Base-by-base conservation (phyloP, 2,329 filamentous ascomycete genomes). In the Colletotrichum sp. region DNA sequence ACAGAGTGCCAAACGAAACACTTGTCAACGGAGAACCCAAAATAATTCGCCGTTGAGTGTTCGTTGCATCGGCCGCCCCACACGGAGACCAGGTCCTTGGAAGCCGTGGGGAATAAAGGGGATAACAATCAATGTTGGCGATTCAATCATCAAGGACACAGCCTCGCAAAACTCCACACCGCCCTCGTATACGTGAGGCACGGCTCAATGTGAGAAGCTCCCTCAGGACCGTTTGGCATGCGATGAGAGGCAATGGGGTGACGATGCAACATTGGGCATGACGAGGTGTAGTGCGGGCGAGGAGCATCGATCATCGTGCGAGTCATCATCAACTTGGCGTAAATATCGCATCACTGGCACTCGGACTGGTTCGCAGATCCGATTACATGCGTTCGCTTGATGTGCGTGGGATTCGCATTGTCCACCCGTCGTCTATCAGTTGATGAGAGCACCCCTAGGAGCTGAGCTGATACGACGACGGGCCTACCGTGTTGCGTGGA, bases 1-100 rank as follows among this genome's bases (percentile, higher is more conserved):
- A 63, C 26, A 63, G 18, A 68, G 39, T 49, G 57, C 69, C 73
- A 76, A 76, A 76, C 64, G 73, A 73, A 68, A 73, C 73, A 76
- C 70, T 76, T 73, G 73, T 76, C 69, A 76, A 68, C 28, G 24
- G 30, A 28, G 67, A 76, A 73, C 57, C 44, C 73, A 63, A 72
- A 76, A 34, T 57, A 21, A 59, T 57, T 63, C 15, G 26, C 39
- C 55, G 39, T 39, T 24, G 32, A 60, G 30, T 49, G 44, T 26
- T 57, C 44, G 36, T 39, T n/a, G 24, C 18, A 18, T 55, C 36
- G 55, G 68, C 28, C 30, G 28, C 59, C 39, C 55, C 62, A 52
- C 63, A 52, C 49, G 8, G 26, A 28, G 30, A 26, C 24, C 28
- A 36, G 32, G 59, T 21, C 24, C 62, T 39, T 30, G 68, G 49